Percentiles rank a stretch among this genome's conserved stretches.
Evolutionary conservation across 2,329 filamentous ascomycete genomes (phyloP).

Genomic region (Apiospora arundinis): DNA sequence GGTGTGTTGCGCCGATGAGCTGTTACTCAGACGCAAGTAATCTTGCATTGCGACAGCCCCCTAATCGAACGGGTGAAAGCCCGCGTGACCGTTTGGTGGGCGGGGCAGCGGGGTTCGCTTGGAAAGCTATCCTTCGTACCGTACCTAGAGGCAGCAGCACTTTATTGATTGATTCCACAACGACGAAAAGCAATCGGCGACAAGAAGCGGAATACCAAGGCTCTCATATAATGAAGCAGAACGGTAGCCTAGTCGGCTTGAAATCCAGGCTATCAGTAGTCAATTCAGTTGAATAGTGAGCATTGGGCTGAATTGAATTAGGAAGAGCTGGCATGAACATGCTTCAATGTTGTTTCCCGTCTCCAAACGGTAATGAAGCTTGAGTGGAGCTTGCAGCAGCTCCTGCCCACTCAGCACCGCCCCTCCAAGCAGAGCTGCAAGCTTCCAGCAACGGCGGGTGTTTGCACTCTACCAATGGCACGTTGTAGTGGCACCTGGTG

Average conservation of each 20-base stretch:
- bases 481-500: neutral
- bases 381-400: slow-evolving; percentile 4
- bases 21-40: neutral
- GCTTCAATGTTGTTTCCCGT: neutral
- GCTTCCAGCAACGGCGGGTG: neutral
- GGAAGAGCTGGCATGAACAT: neutral
- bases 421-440: neutral
- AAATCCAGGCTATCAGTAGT: neutral
- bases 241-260: neutral
- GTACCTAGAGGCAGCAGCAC: neutral
- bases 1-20: neutral
- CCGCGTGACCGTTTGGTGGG: neutral
- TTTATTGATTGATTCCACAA: neutral
- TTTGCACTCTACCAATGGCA: neutral
- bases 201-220: too few species aligned
- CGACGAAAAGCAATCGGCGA: neutral
- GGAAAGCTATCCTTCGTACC: neutral
- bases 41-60: neutral
- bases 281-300: neutral
- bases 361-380: slow-evolving; percentile 13
- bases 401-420: neutral
- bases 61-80: neutral
- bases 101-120: neutral
- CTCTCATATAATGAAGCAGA: neutral
- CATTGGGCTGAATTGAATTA: neutral